A percentile compares a stretch with the other conserved stretches of the same genome.
phyloP scores from a whole-genome alignment of 1,139 yeast species.

The Hyphopichia burtonii region DNA sequence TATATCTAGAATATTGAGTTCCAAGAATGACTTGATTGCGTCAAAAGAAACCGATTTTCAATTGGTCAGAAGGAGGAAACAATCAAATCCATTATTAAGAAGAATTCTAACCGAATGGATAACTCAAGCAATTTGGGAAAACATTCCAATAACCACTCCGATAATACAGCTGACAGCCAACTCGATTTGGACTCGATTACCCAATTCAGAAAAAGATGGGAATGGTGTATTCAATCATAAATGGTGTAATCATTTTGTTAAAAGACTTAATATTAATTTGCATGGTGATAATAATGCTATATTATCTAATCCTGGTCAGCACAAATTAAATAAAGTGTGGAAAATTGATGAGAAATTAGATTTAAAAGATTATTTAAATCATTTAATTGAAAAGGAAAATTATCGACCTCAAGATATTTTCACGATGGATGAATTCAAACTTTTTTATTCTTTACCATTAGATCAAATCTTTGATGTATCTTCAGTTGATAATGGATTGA shows the following conservation, averaged over 20 bases:
- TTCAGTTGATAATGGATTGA: constrained; percentile 45
- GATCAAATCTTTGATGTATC: constrained; percentile 57
- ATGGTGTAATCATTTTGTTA: constrained; percentile 62
- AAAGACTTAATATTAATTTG: constrained; percentile 53
- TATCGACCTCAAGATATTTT: constrained; percentile 56
- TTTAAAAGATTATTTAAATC: constrained; percentile 33
- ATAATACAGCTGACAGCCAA: constrained; percentile 64
- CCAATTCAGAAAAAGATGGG: constrained; percentile 55
- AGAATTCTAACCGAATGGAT: constrained; percentile 66
- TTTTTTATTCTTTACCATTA: constrained; percentile 60
- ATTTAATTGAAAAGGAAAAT: constrained; percentile 28
- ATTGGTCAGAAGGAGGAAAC: constrained; percentile 54
- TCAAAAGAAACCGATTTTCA: constrained; percentile 57
- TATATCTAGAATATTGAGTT: constrained; percentile 58
- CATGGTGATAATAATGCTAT: constrained; percentile 47
- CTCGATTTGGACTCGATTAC: constrained; percentile 62
- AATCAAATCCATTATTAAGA: constrained; percentile 55
- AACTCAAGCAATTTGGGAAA: constrained; percentile 66
- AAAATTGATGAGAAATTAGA: constrained; percentile 55
- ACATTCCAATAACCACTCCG: constrained; percentile 63
- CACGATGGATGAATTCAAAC: constrained; percentile 59
- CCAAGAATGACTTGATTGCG: constrained; percentile 57
- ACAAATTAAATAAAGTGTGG: constrained; percentile 59
- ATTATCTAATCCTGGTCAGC: constrained; percentile 25
- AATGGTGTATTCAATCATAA: constrained; percentile 63